A percentile compares a stretch with the other conserved stretches of the same genome.
Evolutionary conservation across 2,329 filamentous ascomycete genomes (phyloP).

Genomic region (Fusarium camptoceras): DNA sequence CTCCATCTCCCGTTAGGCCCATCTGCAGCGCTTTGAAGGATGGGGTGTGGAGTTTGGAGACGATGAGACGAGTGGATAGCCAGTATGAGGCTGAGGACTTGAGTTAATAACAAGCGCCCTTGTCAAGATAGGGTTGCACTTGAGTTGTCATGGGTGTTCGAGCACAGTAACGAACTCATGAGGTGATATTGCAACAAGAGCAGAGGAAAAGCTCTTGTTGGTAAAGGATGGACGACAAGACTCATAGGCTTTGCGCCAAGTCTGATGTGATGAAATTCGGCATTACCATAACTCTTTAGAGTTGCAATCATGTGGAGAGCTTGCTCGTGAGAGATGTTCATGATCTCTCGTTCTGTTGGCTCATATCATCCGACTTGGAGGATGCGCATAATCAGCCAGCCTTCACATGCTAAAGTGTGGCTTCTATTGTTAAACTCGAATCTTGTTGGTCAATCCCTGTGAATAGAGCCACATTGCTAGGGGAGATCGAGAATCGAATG

Average conservation of each 20-base stretch:
- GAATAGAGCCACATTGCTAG: constrained; percentile 26
- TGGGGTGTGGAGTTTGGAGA: constrained; percentile 29
- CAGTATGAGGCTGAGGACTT: constrained; percentile 35
- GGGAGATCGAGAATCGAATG: constrained; percentile 36
- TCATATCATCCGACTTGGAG: constrained; percentile 4
- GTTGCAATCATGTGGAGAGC: not conserved
- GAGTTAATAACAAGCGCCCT: constrained; percentile 12
- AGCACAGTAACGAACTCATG: constrained; percentile 8
- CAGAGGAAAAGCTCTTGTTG: constrained; percentile 1
- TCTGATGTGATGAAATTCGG: not conserved
- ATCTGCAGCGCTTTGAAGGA: constrained; percentile 31
- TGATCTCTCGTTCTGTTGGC: constrained; percentile 11
- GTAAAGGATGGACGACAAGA: not conserved
- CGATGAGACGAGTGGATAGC: constrained; percentile 12
- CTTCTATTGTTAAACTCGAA: constrained; percentile 13
- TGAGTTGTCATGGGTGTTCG: constrained; percentile 15
- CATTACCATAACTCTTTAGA: not conserved
- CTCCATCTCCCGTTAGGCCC: constrained; percentile 41
- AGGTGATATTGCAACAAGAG: constrained; percentile 3
- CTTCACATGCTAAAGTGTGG: constrained; percentile 41
- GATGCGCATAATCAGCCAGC: constrained; percentile 6
- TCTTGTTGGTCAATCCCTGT: constrained; percentile 10
- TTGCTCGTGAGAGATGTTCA: constrained; percentile 4
- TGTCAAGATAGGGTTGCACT: constrained; percentile 22
- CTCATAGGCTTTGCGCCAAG: constrained; percentile 4